A percentile compares a stretch with the other conserved stretches of the same genome.
phyloP scores from a whole-genome alignment of 768 basidiomycete species.

The Phaeotremella skinneri region DNA sequence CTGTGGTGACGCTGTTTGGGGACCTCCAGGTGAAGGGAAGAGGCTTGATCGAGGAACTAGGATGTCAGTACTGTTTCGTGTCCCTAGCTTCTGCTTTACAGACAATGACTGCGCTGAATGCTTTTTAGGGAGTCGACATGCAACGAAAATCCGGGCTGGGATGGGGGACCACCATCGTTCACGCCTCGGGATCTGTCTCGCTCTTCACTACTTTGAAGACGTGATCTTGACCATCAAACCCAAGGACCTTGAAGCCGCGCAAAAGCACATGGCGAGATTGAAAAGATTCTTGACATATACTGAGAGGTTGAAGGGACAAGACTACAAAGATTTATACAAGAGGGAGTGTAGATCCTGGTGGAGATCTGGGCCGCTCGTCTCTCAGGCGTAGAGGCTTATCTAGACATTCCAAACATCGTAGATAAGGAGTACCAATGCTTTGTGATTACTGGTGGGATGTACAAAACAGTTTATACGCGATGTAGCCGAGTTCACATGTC shows the following conservation, averaged over 20 bases:
- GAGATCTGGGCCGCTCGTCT: neutral
- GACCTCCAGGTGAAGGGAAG: neutral
- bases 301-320: neutral
- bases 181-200: neutral
- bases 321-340: slow-evolving; percentile 1
- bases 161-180: neutral
- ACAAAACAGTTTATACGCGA: neutral
- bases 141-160: neutral
- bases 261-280: neutral
- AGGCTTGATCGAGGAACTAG: neutral
- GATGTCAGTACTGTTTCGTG: neutral
- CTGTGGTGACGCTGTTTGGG: neutral
- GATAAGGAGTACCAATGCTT: neutral
- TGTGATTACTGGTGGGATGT: neutral
- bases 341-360: neutral
- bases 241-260: neutral
- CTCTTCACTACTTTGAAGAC: neutral
- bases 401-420: neutral
- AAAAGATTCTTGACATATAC: slow-evolving; percentile 1
- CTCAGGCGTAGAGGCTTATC: neutral
- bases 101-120: neutral
- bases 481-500: neutral
- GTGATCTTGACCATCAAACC: neutral
- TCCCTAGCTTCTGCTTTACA: neutral
- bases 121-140: neutral